Evolutionary conservation across 192 early-diverging fungal species (phyloP).

Genomic region (Anaeromyces robustus): DNA sequence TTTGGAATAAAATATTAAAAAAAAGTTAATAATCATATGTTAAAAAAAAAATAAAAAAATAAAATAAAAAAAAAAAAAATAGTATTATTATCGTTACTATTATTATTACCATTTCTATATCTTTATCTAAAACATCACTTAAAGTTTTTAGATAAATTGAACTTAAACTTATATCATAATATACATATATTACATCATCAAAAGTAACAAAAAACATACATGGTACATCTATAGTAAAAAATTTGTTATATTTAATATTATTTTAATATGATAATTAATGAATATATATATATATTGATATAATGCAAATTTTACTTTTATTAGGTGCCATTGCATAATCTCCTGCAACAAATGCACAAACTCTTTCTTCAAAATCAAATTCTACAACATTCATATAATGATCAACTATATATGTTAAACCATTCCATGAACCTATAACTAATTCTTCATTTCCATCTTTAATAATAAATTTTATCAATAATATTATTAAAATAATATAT

Average conservation of each 20-base stretch:
- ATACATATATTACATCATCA: neutral
- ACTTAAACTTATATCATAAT: neutral
- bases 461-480: neutral
- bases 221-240: too few relatives aligned
- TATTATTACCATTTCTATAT: neutral
- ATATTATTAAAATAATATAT: neutral
- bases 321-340: neutral
- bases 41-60: too few relatives aligned
- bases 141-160: neutral
- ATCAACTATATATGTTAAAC: neutral
- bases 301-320: neutral
- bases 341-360: neutral
- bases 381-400: neutral
- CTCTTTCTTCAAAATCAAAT: neutral
- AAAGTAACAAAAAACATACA: neutral
- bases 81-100: too few relatives aligned
- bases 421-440: neutral
- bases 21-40: too few relatives aligned
- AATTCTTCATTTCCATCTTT: neutral
- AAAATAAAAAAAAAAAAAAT: too few relatives aligned
- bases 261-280: too few relatives aligned
- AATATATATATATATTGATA: too few relatives aligned
- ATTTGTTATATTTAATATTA: too few relatives aligned
- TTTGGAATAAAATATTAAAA: too few relatives aligned
- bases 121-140: neutral